Evolutionary conservation across 2,329 filamentous ascomycete genomes (phyloP), one percentile per base, ranked within the genome.

Genomic region (Madurella mycetomatis): DNA sequence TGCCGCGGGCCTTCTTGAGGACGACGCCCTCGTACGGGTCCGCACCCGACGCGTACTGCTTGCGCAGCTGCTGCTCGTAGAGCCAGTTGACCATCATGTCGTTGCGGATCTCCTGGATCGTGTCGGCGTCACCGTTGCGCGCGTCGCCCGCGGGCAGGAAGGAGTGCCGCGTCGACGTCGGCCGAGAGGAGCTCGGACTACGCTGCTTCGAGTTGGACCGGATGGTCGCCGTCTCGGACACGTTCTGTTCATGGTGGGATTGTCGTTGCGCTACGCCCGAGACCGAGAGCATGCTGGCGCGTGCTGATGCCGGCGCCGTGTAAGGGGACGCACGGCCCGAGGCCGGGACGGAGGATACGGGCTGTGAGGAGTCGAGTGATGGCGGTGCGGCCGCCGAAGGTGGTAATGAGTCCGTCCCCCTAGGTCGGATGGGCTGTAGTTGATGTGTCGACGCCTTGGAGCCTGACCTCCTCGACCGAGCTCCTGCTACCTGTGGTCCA

Each of bases 1-100:
- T 66, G 46, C 70, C 69, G 45, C 67, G 69, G 11, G 64, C 60
- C 56, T 70, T 71, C 62, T 74, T 74, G 44, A 74, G 57, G n/a
- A 73, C 67, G 5, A 71, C 69, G 19, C 72, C 71, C 54, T 73
- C 71, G 39, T 67, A 70, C 4, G 69, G 67, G 45, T 72, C 60
- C 45, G 67, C 59, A 37, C 70, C 69, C 9, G 70, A 69, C 5
- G 67, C 66, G 61, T 71, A 73, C 57, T 72, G 71, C 55, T 67
- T 69, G 60, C 84, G 79, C 58, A 82, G 72, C 58, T 85, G 82
- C 62, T 83, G 79, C 55, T 83, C 78, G 64, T 84, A 80, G 2
- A 86, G 73, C 76, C 79, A 85, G 61, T 79, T 83, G 62, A 82
- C 82, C 74, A 84, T 81, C 59, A 86, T 77, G 64, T 85, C 80